Evolutionary conservation across 345 rosid genomes (phyloP).

Genomic region (Acer campestre): DNA sequence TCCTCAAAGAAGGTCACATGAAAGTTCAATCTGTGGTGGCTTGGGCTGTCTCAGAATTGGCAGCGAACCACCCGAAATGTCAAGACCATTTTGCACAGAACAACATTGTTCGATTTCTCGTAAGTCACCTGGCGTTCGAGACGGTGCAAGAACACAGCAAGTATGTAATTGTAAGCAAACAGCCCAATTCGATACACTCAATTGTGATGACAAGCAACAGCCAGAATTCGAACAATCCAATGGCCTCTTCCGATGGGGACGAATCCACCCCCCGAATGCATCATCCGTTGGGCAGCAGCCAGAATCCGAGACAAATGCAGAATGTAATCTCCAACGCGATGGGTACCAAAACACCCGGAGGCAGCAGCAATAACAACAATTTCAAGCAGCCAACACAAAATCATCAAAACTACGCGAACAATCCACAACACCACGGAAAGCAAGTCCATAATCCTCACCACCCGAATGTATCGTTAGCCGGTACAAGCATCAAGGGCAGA

Average conservation of each 20-base stretch:
- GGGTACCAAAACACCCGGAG: slow-evolving; percentile 24
- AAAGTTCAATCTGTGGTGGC: slow-evolving; percentile 71
- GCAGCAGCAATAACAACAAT: neutral
- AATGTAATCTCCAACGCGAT: slow-evolving; percentile 41
- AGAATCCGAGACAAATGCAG: slow-evolving; percentile 50
- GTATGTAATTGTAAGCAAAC: slow-evolving; percentile 57
- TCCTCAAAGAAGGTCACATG: slow-evolving; percentile 87
- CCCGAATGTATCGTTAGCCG: slow-evolving; percentile 45
- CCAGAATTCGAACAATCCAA: neutral
- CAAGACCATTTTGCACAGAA: slow-evolving; percentile 75
- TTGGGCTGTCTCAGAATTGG: slow-evolving; percentile 76
- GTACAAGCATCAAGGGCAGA: slow-evolving; percentile 64
- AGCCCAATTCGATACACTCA: slow-evolving; percentile 48
- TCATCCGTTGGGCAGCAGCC: slow-evolving; percentile 49
- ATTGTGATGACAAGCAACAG: slow-evolving; percentile 49
- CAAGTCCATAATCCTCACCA: slow-evolving; percentile 13
- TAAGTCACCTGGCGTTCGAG: slow-evolving; percentile 84
- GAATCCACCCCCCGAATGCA: slow-evolving; percentile 25
- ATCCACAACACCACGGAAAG: neutral
- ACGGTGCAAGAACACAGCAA: slow-evolving; percentile 81
- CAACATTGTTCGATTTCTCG: slow-evolving; percentile 72
- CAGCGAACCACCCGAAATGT: slow-evolving; percentile 60
- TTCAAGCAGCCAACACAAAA: slow-evolving; percentile 18
- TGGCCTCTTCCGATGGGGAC: slow-evolving; percentile 19
- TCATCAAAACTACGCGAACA: no score